Evolutionary conservation across 805 yeast species (phyloP).

Genomic region (Vanderwaltozyma polyspora): DNA sequence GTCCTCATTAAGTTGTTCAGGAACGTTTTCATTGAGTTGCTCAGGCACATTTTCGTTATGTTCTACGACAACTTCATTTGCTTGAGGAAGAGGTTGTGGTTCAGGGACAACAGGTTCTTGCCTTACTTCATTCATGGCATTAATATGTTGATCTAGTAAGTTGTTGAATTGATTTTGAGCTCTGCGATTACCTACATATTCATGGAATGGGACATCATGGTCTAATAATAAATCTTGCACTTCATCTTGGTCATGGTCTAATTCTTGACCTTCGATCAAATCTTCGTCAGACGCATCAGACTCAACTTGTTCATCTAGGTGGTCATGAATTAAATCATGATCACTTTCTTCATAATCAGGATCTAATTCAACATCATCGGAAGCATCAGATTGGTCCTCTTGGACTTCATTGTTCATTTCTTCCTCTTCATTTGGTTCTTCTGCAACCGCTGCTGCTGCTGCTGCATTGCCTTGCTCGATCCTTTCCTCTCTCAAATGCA

Average conservation of each 20-base stretch:
- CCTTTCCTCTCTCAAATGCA: constrained; percentile 21
- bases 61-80: constrained; percentile 3
- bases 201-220: constrained; percentile 6
- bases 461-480: constrained; percentile 5
- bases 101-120: not conserved
- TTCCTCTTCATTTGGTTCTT: constrained; percentile 9
- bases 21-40: constrained; percentile 12
- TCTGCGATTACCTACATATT: constrained; percentile 12
- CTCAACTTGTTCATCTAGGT: not conserved
- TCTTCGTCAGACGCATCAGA: too few relatives aligned
- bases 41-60: constrained; percentile 2
- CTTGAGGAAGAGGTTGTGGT: constrained; percentile 1
- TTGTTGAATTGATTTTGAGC: constrained; percentile 20
- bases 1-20: constrained; percentile 7
- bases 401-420: constrained; percentile 9
- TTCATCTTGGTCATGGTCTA: constrained; percentile 12
- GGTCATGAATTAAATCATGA: constrained; percentile 7
- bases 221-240: constrained; percentile 8
- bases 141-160: constrained; percentile 8
- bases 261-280: too few relatives aligned
- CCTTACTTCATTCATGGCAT: constrained; percentile 2
- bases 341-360: constrained; percentile 16
- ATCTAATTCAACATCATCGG: constrained; percentile 17
- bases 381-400: constrained; percentile 11
- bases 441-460: constrained; percentile 1